Conservation (phyloP, 345 rosid genomes). For the Sisymbrium altissimum region DNA sequence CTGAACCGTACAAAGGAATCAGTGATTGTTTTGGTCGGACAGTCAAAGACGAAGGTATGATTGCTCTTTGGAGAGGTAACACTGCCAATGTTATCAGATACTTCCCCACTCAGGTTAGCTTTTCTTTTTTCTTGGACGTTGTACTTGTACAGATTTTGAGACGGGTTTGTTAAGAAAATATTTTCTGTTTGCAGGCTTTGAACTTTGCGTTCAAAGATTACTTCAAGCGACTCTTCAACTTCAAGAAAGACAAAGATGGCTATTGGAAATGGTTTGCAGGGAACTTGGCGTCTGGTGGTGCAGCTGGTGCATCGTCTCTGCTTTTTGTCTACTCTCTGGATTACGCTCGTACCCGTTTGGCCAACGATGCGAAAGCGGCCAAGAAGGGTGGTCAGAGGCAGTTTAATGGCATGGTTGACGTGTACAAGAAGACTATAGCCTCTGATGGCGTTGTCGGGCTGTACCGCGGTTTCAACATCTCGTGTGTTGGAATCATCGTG, state of each 20-base stretch:
- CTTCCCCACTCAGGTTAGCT: slow-evolving; percentile 73
- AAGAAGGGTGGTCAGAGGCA: slow-evolving; percentile 91
- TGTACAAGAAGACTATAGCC: slow-evolving; percentile 69
- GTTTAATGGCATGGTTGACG: slow-evolving; percentile 75
- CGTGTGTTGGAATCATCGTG: slow-evolving; percentile 76
- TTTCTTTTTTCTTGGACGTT: neutral
- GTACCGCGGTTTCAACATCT: slow-evolving; percentile 87
- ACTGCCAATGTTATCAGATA: slow-evolving; percentile 89
- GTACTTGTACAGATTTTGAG: neutral
- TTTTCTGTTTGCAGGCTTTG: slow-evolving; percentile 42
- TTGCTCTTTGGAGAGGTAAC: slow-evolving; percentile 86
- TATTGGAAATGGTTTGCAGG: slow-evolving; percentile 97
- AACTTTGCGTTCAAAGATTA: slow-evolving; percentile 93
- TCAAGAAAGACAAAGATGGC: slow-evolving; percentile 88
- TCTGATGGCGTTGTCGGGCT: slow-evolving; percentile 80
- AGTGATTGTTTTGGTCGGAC: slow-evolving; percentile 71
- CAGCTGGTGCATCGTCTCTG: slow-evolving; percentile 89
- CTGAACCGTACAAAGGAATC: slow-evolving; percentile 84
- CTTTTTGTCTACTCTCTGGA: slow-evolving; percentile 84
- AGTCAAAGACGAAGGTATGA: slow-evolving; percentile 54
- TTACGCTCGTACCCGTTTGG: slow-evolving; percentile 85
- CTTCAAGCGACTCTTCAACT: slow-evolving; percentile 83
- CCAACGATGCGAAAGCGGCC: slow-evolving; percentile 85
- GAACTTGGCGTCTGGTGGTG: slow-evolving; percentile 86
- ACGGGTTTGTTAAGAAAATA: neutral